These are phyloP conservation scores for Podospora conica DNA, from an alignment of 495 filamentous ascomycete genomes.

Conservation along the genomic window DNA sequence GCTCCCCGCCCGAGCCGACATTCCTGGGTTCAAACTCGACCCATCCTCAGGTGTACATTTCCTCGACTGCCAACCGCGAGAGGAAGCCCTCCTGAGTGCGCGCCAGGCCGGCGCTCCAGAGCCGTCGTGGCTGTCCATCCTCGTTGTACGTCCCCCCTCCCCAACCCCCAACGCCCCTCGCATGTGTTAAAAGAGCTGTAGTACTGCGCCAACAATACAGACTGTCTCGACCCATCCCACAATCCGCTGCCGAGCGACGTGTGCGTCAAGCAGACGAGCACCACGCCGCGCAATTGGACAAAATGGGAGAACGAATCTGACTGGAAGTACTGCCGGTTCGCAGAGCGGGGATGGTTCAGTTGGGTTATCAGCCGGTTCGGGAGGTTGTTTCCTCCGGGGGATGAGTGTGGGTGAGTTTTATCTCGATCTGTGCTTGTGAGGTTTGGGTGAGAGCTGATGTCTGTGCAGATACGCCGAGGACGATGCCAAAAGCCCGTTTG, in stretches of 20 bases:
- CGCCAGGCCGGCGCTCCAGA: background rate
- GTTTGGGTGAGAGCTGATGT: background rate
- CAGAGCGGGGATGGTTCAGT: background rate
- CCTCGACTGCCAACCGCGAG: background rate
- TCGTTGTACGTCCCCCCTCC: background rate
- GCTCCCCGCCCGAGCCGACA: background rate
- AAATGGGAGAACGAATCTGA: background rate
- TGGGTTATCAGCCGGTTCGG: background rate
- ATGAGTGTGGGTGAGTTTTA: background rate
- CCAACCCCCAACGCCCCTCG: background rate
- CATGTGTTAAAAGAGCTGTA: background rate
- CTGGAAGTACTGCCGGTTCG: background rate
- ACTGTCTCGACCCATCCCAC: background rate
- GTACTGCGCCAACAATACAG: background rate
- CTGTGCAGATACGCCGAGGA: background rate
- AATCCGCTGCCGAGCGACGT: background rate
- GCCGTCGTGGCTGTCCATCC: background rate
- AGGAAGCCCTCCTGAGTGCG: background rate
- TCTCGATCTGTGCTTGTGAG: no score
- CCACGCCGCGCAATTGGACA: background rate
- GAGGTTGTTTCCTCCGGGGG: background rate
- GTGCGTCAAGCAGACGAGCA: background rate
- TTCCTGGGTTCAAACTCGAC: background rate
- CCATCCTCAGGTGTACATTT: background rate
- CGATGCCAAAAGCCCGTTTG: background rate